Evolutionary conservation across 78 protist species (phyloP).

Genomic region (Dictyostelium brefeldianum): DNA sequence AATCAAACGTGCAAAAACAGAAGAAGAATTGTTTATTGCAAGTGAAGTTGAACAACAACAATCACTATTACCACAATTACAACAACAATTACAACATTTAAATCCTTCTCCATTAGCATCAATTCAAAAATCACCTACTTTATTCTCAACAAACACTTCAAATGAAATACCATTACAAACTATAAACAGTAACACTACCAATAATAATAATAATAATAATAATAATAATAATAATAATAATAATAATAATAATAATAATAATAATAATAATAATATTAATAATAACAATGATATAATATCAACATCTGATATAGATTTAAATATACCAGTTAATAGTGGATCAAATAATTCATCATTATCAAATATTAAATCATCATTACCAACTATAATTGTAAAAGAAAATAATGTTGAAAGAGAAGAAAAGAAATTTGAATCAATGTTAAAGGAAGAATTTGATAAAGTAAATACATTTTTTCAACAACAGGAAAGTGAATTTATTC

Average conservation of each 20-base stretch:
- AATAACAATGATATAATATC: neutral
- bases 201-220: neutral
- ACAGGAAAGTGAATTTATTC: constrained; percentile 42
- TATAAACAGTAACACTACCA: neutral
- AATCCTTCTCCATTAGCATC: neutral
- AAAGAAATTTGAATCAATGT: constrained; percentile 48
- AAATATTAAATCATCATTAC: neutral
- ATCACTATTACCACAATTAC: neutral
- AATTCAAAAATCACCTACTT: neutral
- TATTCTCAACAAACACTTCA: neutral
- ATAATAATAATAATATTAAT: too few species aligned
- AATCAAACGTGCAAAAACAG: constrained; percentile 24
- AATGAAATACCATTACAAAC: neutral
- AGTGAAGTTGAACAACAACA: neutral
- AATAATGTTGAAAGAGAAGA: constrained; percentile 33
- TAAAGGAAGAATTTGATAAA: constrained; percentile 55
- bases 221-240: neutral
- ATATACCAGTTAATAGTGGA: too few species aligned
- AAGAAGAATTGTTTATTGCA: constrained; percentile 7
- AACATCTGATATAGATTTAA: neutral
- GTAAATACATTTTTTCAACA: constrained; percentile 44
- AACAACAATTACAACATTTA: neutral
- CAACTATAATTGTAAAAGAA: neutral
- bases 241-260: neutral
- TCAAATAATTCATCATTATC: neutral